phyloP scores from a whole-genome alignment of 2,329 filamentous ascomycete species.

The Fusarium oligoseptatum region DNA sequence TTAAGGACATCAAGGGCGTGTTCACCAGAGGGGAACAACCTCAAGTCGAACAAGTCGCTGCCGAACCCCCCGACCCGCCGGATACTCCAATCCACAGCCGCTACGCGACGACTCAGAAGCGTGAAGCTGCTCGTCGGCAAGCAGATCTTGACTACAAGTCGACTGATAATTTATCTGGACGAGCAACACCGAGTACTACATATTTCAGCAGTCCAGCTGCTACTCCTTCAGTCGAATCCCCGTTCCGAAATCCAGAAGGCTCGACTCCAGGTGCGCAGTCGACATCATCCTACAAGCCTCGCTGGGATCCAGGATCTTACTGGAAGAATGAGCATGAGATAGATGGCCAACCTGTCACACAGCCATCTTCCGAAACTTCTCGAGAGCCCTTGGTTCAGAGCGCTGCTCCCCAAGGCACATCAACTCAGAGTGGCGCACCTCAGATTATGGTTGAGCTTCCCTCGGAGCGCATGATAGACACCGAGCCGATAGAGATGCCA shows the following conservation, averaged over 20 bases:
- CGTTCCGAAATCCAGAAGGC: not conserved
- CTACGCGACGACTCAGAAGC: not conserved
- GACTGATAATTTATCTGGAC: not conserved
- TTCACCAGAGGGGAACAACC: not conserved
- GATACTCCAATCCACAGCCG: not conserved
- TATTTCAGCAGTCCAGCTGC: not conserved
- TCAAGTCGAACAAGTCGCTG: not conserved
- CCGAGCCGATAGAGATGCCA: not conserved
- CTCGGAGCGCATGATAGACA: not conserved
- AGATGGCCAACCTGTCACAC: not conserved
- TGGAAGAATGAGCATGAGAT: not conserved
- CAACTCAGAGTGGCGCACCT: not conserved
- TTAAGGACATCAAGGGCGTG: not conserved
- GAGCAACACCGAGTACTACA: not conserved
- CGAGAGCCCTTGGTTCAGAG: not conserved
- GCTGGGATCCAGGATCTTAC: not conserved
- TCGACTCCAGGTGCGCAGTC: not conserved
- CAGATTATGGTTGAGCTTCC: not conserved
- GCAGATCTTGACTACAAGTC: not conserved
- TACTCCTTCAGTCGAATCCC: not conserved
- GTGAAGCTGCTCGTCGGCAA: not conserved
- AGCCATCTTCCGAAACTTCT: not conserved
- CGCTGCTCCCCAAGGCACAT: not conserved
- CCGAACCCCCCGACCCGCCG: not conserved
- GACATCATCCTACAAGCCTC: not conserved